Percentiles rank a stretch among this genome's conserved stretches.
Evolutionary conservation across 2,329 filamentous ascomycete species (phyloP).

Genomic region (Penicillium sp.): DNA sequence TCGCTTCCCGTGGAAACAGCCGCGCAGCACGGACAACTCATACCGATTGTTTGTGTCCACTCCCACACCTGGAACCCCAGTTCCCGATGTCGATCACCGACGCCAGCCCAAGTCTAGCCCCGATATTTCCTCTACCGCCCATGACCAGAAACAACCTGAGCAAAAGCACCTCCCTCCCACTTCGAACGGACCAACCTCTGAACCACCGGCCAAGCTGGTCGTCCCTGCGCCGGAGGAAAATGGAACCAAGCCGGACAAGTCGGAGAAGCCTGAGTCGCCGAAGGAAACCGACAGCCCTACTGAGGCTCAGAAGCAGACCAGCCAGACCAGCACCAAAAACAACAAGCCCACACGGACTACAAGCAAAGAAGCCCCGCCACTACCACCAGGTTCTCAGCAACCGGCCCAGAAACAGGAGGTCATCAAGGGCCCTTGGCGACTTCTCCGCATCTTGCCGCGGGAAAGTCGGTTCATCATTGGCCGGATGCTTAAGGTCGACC

Average conservation of each 20-base stretch:
- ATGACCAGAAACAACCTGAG: slow-evolving; percentile 20
- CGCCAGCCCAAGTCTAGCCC: slow-evolving; percentile 42
- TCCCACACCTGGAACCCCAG: slow-evolving; percentile 70
- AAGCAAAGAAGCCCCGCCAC: slow-evolving; percentile 45
- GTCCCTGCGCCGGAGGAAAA: slow-evolving; percentile 26
- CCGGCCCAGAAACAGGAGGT: slow-evolving; percentile 63
- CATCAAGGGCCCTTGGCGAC: slow-evolving; percentile 89
- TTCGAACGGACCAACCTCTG: slow-evolving; percentile 19
- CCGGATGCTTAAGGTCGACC: slow-evolving; percentile 88
- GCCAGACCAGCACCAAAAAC: slow-evolving; percentile 25
- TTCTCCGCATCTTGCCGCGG: slow-evolving; percentile 82
- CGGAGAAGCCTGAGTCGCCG: slow-evolving; percentile 19
- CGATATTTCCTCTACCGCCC: slow-evolving; percentile 35
- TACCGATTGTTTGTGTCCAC: slow-evolving; percentile 90
- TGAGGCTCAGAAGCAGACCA: slow-evolving; percentile 33
- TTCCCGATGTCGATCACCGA: slow-evolving; percentile 45
- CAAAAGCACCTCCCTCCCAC: slow-evolving; percentile 28
- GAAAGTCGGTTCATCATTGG: slow-evolving; percentile 90
- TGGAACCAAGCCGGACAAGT: slow-evolving; percentile 16
- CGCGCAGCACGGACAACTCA: slow-evolving; percentile 87
- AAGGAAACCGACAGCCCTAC: slow-evolving; percentile 31
- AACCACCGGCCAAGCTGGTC: slow-evolving; percentile 13
- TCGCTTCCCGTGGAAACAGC: slow-evolving; percentile 96
- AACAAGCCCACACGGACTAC: slow-evolving; percentile 39
- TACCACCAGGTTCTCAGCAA: slow-evolving; percentile 32